Evolutionary conservation across 257 asterid species (phyloP).

Genomic region (Solanum verrucosum): DNA sequence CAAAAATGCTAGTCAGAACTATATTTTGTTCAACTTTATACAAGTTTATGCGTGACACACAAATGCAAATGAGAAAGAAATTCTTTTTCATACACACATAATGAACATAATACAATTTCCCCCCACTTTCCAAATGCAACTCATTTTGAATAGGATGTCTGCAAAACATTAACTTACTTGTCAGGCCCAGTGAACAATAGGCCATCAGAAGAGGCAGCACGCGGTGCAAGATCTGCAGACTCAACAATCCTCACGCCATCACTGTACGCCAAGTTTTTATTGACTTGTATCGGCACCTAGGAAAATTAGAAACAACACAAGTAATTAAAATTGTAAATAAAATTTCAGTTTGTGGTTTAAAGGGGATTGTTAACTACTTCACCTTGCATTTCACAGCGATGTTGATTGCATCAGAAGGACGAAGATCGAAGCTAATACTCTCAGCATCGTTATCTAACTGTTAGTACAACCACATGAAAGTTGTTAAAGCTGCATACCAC

Average conservation of each 20-base stretch:
- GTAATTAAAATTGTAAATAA: not conserved
- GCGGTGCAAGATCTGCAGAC: constrained; percentile 20
- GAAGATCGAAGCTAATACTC: constrained; percentile 68
- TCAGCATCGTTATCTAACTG: constrained; percentile 68
- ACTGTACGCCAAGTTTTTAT: constrained; percentile 36
- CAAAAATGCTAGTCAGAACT: not conserved
- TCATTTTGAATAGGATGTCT: not conserved
- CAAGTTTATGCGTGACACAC: too few species aligned
- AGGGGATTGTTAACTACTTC: not conserved
- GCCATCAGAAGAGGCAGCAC: constrained; percentile 11
- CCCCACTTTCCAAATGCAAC: not conserved
- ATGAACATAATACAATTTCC: not conserved
- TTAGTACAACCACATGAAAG: constrained; percentile 13
- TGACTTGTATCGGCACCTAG: constrained; percentile 50
- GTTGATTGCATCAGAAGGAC: constrained; percentile 97
- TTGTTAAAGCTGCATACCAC: not conserved
- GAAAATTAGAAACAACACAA: not conserved
- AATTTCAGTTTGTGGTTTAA: not conserved
- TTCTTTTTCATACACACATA: not conserved
- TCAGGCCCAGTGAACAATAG: constrained; percentile 21
- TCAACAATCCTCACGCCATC: constrained; percentile 47
- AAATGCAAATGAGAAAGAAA: too few species aligned
- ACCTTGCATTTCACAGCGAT: constrained; percentile 99
- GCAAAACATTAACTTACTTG: constrained; percentile 11
- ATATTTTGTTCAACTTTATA: not conserved